Evolutionary conservation across 495 filamentous ascomycete species (phyloP).

Genomic region (Xylaria castorea): DNA sequence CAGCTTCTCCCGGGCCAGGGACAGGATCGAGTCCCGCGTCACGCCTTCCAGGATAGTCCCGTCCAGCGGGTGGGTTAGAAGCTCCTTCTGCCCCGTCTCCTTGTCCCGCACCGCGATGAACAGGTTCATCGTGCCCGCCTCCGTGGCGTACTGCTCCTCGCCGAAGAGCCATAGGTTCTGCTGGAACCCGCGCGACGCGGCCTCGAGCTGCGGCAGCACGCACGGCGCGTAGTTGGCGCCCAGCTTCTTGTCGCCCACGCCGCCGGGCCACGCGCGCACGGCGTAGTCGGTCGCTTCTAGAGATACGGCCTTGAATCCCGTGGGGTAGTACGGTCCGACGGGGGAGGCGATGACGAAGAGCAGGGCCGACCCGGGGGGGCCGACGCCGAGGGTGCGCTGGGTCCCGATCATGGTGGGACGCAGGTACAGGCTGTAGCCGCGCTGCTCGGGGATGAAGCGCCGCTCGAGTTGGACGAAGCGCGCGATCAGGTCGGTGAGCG

Average conservation of each 20-base stretch:
- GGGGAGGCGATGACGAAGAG: constrained; percentile 95
- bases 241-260: constrained; percentile 96
- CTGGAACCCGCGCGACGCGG: constrained; percentile 88
- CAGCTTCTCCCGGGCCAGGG: constrained; percentile 81
- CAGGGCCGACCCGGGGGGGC: constrained; percentile 86
- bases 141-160: constrained; percentile 91
- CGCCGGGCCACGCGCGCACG: constrained; percentile 96
- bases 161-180: constrained; percentile 98
- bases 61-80: constrained; percentile 91
- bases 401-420: constrained; percentile 97
- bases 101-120: constrained; percentile 83
- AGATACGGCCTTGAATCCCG: constrained; percentile 94
- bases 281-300: constrained; percentile 93
- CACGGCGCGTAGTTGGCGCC: constrained; percentile 98
- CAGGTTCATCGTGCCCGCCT: constrained; percentile 98
- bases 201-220: constrained; percentile 89
- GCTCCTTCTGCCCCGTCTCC: constrained; percentile 84
- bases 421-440: constrained; percentile 92
- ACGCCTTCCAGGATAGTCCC: constrained; percentile 98
- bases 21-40: constrained; percentile 84
- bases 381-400: constrained; percentile 89
- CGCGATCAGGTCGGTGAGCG: constrained; percentile 79
- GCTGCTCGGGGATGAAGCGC: constrained; percentile 82
- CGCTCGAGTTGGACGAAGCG: constrained; percentile 80
- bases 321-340: constrained; percentile 97